Percentiles rank a stretch among this genome's conserved stretches.
These are phyloP conservation scores for Pichiaceae sp. DNA, from an alignment of 1,139 yeast genomes.

Conservation along the genomic window DNA sequence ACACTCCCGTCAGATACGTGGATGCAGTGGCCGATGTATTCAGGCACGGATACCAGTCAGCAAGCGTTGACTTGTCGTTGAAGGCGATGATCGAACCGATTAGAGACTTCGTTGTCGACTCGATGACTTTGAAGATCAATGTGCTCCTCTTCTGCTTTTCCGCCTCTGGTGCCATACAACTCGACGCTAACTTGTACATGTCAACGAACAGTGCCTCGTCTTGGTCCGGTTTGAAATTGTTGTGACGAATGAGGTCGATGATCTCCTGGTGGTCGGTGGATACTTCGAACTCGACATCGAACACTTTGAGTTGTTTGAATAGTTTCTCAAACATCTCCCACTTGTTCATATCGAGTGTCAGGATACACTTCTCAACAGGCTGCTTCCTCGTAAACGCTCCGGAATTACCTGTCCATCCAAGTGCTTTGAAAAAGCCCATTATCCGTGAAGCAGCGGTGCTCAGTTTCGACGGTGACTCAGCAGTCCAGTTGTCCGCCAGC, in stretches of 20 bases:
- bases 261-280: conserved; percentile 30
- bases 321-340: conserved; percentile 53
- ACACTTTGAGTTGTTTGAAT: conserved; percentile 48
- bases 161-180: conserved; percentile 7
- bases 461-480: conserved; percentile 3
- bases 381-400: conserved; percentile 7
- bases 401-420: conserved; percentile 16
- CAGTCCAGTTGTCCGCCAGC: conserved; percentile 8
- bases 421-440: conserved; percentile 10
- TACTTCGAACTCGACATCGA: conserved; percentile 47
- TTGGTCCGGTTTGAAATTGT: conserved; percentile 6
- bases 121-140: conserved; percentile 46
- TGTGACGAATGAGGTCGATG: conserved; percentile 27
- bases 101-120: conserved; percentile 44
- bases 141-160: conserved; percentile 6
- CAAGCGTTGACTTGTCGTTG: conserved; percentile 37
- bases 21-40: conserved; percentile 6
- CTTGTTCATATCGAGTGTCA: conserved; percentile 31
- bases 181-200: conserved; percentile 20
- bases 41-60: conserved; percentile 46
- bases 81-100: conserved; percentile 50
- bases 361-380: conserved; percentile 23
- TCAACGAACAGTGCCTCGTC: conserved; percentile 19
- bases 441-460: conserved; percentile 5
- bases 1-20: conserved; percentile 52